Evolutionary conservation across 1,284 basidiomycete genomes (phyloP), one percentile per base, ranked within the genome.

Genomic region (Coniophora puteana): DNA sequence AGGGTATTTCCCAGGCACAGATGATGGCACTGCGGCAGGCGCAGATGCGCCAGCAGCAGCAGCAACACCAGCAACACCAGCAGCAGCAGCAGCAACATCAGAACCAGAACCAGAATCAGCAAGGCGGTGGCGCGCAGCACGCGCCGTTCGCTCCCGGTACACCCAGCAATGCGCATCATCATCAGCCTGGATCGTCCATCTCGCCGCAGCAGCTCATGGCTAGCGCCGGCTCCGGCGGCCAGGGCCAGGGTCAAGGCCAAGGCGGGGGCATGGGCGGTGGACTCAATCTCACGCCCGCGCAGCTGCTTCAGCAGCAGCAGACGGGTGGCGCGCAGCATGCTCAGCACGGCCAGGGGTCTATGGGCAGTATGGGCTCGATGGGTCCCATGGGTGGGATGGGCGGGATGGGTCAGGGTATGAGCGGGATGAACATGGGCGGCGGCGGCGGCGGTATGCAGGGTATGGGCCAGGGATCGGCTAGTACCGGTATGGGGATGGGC

Each of bases 251-350:
- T 13, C 48, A 57, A 25, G 35, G 38, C 27, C 43, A 36, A n/a
- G n/a, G n/a, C n/a, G n/a, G n/a, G n/a, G n/a, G n/a, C n/a, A n/a
- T n/a, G n/a, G n/a, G n/a, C n/a, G n/a, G n/a, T n/a, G 26, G 38
- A 1, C 58, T 62, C 44, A 59, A 55, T 1, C 48, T 61, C 43
- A 58, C 57, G 0, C 57, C 57, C 13, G 57, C 57, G 0, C 57
- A 59, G 38, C 55, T 59, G 10, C 49, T 59, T 8, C 57, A 57
- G 3, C 57, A 59, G 28, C 57, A 59, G 27, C 57, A 62, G 35
- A n/a, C n/a, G n/a, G 30, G 35, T 12, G 40, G 32, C 30, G 52
- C 48, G 35, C 14, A 21, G 27, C 42, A 40, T n/a, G 23, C 43
- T 5, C 30, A 46, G 8, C 30, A 43, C 22, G 41, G 20, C 8